Evolutionary conservation across 176 grass and related monocot genomes (phyloP), one percentile per base, ranked within the genome.

Genomic region (Aegilops sharonensis): DNA sequence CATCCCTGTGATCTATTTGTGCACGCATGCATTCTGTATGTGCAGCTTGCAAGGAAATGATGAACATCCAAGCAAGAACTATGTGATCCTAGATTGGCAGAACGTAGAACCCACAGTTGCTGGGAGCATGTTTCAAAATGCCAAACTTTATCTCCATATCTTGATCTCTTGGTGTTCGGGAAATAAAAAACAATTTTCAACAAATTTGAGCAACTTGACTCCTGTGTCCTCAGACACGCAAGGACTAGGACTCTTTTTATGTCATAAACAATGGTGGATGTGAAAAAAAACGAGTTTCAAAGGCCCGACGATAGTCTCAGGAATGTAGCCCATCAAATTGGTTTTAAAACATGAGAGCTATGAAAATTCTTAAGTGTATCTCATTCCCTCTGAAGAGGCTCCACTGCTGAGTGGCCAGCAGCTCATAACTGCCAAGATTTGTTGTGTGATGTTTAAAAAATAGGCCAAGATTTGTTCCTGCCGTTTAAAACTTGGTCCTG

Each of bases 321-420:
- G 37, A 88, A 62, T 2, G 9, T 21, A 9, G 14, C 18, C 25
- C 81, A 88, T 70, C 75, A 64, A 80, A 43, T 8, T 35, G 52
- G 35, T 35, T 3, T 23, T 21, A 43, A 75, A 81, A 85, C 69
- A 57, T 3, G 18, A 11, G 74, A 89, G 15, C 65, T 21, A 45
- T 81, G 82, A 29, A 69, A 37, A 75, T 34, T 24, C 64, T 20
- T 65, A 90, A 86, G 79, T 90, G 37, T 83, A 78, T 32, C 72
- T 21, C 31, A 83, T 83, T 64, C 77, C 84, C 50, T 86, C 5
- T 32, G 54, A 82, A 86, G 84, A 90, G 74, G 84, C 32, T 6
- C 11, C 52, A 82, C 76, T 23, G 70, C 12, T 83, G 29, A 71
- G 30, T 70, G 75, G 45, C 47, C 25, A 25, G 61, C 48, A 23